These are phyloP conservation scores for Wickerhamomyces kurtzmanii DNA, from an alignment of 805 yeast genomes.

Conservation along the genomic window DNA sequence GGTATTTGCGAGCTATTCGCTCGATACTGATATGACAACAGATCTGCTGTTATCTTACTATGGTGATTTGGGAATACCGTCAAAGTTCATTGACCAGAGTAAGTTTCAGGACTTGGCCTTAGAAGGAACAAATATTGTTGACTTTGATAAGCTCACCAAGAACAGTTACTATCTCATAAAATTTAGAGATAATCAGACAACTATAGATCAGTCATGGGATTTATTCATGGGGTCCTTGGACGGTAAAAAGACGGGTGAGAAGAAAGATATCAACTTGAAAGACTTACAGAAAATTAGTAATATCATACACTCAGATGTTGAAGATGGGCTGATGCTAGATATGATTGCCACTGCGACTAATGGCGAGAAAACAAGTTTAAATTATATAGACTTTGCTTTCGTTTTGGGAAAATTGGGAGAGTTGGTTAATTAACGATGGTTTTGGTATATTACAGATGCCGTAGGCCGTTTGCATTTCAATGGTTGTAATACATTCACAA, in stretches of 20 bases:
- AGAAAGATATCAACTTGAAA: conserved; percentile 20
- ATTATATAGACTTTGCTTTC: conserved; percentile 36
- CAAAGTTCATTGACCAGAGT: conserved; percentile 18
- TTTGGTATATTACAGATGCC: background rate
- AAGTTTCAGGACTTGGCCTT: conserved; percentile 19
- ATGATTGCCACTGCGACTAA: conserved; percentile 35
- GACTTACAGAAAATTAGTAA: conserved; percentile 25
- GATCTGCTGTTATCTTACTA: conserved; percentile 19
- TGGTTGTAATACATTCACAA: background rate
- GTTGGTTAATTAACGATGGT: conserved; percentile 6
- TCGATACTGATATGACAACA: conserved; percentile 29
- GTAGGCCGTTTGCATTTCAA: background rate
- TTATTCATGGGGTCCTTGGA: conserved; percentile 20
- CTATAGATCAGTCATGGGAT: conserved; percentile 31
- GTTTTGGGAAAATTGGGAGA: conserved; percentile 39
- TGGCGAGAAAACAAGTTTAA: conserved; percentile 24
- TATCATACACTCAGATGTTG: conserved; percentile 20
- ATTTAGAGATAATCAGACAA: conserved; percentile 24
- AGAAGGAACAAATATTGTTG: conserved; percentile 33
- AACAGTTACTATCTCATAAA: conserved; percentile 30
- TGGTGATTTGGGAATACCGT: conserved; percentile 21
- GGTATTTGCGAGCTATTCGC: conserved; percentile 28
- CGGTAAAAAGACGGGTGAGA: conserved; percentile 8
- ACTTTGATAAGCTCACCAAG: conserved; percentile 33
- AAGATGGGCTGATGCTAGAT: conserved; percentile 25